Conservation (phyloP, 129 eudicot species). For the Apium graveolens region DNA sequence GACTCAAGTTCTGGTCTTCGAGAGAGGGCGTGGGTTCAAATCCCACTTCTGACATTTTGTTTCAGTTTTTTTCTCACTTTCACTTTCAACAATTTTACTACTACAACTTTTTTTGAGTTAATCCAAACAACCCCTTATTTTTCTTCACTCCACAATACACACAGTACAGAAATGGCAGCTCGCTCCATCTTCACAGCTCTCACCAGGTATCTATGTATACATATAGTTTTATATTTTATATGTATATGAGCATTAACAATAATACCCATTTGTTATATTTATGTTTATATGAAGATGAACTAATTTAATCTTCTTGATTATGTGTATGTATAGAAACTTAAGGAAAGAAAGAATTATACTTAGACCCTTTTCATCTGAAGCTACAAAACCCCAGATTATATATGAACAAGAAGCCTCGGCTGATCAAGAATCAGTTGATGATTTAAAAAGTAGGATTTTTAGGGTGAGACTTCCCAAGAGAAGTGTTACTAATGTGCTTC, state of each 20-base stretch:
- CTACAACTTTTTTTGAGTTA: neutral
- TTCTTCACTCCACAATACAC: neutral
- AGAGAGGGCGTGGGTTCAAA: slow-evolving; percentile 99
- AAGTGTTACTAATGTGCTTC: slow-evolving; percentile 65
- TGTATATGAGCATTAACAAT: neutral
- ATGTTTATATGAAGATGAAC: neutral
- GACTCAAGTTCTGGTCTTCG: slow-evolving; percentile 99
- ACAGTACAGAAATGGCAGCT: slow-evolving; percentile 32
- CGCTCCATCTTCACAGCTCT: slow-evolving; percentile 49
- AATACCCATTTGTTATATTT: neutral
- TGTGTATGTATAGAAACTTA: slow-evolving; percentile 27
- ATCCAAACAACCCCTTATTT: neutral
- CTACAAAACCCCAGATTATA: slow-evolving; percentile 30
- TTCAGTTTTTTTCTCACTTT: neutral
- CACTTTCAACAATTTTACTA: too few species aligned
- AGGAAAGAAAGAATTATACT: slow-evolving; percentile 9
- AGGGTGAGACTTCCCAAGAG: slow-evolving; percentile 83
- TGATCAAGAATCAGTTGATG: slow-evolving; percentile 29
- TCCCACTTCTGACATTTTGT: slow-evolving; percentile 83
- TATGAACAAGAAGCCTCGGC: slow-evolving; percentile 18
- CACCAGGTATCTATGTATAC: slow-evolving; percentile 31
- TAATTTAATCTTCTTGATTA: neutral
- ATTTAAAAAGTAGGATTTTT: slow-evolving; percentile 75
- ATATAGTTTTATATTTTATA: neutral
- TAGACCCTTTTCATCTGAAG: slow-evolving; percentile 36